These are phyloP conservation scores for Chloris gayana DNA, from an alignment of 176 grass and related monocot genomes.

Conservation along the genomic window DNA sequence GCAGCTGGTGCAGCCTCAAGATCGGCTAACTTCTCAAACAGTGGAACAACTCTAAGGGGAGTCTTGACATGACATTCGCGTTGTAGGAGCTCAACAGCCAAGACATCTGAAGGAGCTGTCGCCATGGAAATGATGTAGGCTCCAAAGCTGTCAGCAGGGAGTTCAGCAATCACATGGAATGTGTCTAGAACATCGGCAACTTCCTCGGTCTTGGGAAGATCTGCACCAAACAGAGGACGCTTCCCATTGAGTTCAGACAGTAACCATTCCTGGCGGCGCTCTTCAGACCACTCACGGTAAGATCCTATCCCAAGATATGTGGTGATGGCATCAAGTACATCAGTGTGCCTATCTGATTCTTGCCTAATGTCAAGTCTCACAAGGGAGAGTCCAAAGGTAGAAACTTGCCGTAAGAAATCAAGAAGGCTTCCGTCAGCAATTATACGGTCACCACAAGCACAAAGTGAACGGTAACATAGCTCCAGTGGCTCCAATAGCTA, in stretches of 20 bases:
- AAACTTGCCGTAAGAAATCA: conserved; percentile 84
- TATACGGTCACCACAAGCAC: conserved; percentile 67
- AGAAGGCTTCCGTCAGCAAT: conserved; percentile 87
- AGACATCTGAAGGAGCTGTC: conserved; percentile 73
- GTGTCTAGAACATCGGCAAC: conserved; percentile 74
- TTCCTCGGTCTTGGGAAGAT: conserved; percentile 76
- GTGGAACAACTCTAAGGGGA: conserved; percentile 71
- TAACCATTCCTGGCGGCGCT: conserved; percentile 71
- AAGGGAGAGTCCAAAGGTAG: conserved; percentile 73
- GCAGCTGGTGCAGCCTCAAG: conserved; percentile 73
- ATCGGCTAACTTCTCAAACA: conserved; percentile 83
- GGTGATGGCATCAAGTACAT: conserved; percentile 77
- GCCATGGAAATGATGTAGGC: conserved; percentile 88
- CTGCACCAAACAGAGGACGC: conserved; percentile 68
- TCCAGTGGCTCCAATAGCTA: conserved; percentile 76
- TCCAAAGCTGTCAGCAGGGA: conserved; percentile 76
- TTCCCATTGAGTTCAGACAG: conserved; percentile 78
- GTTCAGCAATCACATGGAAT: conserved; percentile 70
- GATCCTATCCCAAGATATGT: conserved; percentile 71
- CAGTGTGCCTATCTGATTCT: conserved; percentile 79
- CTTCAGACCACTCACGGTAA: conserved; percentile 72
- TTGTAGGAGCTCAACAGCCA: conserved; percentile 78
- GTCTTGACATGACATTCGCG: conserved; percentile 75
- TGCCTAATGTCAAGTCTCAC: conserved; percentile 86
- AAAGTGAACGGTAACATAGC: conserved; percentile 73